A percentile compares a stretch with the other conserved stretches of the same genome.
phyloP scores from a whole-genome alignment of 1,284 basidiomycete genomes.

The Cutaneotrichosporon daszewskae region DNA sequence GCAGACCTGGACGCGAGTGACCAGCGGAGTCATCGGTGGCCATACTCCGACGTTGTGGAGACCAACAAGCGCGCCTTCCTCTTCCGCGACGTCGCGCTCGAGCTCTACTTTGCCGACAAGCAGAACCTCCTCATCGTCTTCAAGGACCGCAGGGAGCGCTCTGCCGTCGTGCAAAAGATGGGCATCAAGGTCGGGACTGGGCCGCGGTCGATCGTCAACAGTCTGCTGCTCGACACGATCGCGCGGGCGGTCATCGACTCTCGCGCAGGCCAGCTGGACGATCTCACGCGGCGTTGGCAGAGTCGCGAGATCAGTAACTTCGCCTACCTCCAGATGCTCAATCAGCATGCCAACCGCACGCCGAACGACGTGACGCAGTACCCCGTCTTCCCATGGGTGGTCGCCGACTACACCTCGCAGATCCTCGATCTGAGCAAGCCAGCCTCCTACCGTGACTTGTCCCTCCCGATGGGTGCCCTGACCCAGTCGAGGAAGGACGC shows the following conservation, averaged over 20 bases:
- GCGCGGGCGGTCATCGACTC: constrained; percentile 43
- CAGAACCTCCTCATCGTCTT: constrained; percentile 75
- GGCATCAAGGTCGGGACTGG: constrained; percentile 38
- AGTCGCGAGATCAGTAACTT: constrained; percentile 84
- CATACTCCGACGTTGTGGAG: constrained; percentile 68
- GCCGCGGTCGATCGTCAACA: constrained; percentile 41
- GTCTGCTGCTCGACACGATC: constrained; percentile 46
- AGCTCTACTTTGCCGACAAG: constrained; percentile 84
- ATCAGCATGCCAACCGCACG: constrained; percentile 84
- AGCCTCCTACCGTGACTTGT: constrained; percentile 63
- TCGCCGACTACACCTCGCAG: constrained; percentile 76
- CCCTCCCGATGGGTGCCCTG: constrained; percentile 87
- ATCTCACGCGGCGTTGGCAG: constrained; percentile 63
- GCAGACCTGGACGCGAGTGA: constrained; percentile 66
- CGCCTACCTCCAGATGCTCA: constrained; percentile 74
- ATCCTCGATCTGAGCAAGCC: constrained; percentile 64
- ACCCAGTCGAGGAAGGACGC: constrained; percentile 66
- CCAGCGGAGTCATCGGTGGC: constrained; percentile 72
- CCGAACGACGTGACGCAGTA: constrained; percentile 91
- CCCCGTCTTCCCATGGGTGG: constrained; percentile 83
- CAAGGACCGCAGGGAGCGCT: constrained; percentile 61
- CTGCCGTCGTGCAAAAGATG: constrained; percentile 60
- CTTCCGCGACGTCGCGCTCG: constrained; percentile 87
- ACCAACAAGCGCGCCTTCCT: constrained; percentile 77
- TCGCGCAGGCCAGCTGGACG: constrained; percentile 45